These are phyloP conservation scores for Ambrosiella cleistominuta DNA, from an alignment of 2,329 filamentous ascomycete genomes.

Conservation along the genomic window DNA sequence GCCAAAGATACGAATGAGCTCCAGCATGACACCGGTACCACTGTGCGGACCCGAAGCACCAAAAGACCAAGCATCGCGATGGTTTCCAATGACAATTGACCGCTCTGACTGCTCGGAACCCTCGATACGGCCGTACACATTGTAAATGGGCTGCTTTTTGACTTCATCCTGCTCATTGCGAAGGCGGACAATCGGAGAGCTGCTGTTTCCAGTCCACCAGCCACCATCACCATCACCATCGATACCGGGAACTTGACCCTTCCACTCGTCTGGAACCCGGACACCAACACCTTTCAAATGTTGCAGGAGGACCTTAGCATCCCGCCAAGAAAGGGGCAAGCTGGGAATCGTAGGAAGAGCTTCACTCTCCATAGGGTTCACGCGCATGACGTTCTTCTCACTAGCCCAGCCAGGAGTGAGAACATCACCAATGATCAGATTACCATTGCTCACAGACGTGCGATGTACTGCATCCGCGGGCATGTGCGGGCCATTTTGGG, in stretches of 20 bases:
- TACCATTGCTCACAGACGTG: constrained; percentile 63
- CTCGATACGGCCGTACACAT: constrained; percentile 66
- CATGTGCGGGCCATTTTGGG: constrained; percentile 63
- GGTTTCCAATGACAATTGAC: constrained; percentile 78
- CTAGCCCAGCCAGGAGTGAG: constrained; percentile 77
- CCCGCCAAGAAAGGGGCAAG: constrained; percentile 73
- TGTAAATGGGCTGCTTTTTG: constrained; percentile 73
- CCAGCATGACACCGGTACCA: constrained; percentile 79
- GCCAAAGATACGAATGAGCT: constrained; percentile 72
- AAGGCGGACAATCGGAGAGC: constrained; percentile 61
- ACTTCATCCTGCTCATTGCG: constrained; percentile 77
- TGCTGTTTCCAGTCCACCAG: constrained; percentile 74
- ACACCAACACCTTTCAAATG: constrained; percentile 59
- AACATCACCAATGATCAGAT: constrained; percentile 77
- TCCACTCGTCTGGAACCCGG: constrained; percentile 52
- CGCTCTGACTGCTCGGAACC: constrained; percentile 75
- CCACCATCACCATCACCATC: constrained; percentile 28
- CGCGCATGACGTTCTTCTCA: constrained; percentile 43
- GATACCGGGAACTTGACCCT: constrained; percentile 57
- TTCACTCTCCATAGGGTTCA: constrained; percentile 50
- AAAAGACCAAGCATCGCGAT: constrained; percentile 83
- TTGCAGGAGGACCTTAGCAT: constrained; percentile 65
- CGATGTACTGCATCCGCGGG: constrained; percentile 69
- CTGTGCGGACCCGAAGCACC: constrained; percentile 74
- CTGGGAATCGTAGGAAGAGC: constrained; percentile 74